Conservation (phyloP, 2,329 filamentous ascomycete genomes). For the Xylariaceae sp. region DNA sequence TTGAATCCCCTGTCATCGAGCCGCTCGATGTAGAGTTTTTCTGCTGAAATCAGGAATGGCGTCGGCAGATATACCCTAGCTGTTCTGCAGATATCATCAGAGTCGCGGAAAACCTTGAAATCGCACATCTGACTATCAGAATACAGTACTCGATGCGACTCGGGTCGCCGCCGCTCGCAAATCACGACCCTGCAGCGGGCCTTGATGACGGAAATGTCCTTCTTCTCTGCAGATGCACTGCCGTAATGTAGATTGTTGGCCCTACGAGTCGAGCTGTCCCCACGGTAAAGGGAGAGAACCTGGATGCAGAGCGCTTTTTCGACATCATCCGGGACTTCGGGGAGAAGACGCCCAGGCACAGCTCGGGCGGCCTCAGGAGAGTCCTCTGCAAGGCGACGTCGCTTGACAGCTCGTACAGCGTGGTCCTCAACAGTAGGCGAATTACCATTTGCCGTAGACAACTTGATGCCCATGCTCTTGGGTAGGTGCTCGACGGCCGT, state of each 20-base stretch:
- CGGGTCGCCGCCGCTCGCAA: slow-evolving; percentile 31
- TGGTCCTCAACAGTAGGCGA: slow-evolving; percentile 36
- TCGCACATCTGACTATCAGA: slow-evolving; percentile 52
- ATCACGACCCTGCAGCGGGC: slow-evolving; percentile 43
- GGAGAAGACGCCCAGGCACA: slow-evolving; percentile 23
- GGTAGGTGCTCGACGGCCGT: slow-evolving; percentile 40
- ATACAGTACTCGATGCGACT: slow-evolving; percentile 41
- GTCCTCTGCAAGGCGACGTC: slow-evolving; percentile 43
- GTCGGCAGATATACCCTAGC: slow-evolving; percentile 44
- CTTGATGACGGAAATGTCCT: slow-evolving; percentile 34
- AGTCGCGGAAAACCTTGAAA: slow-evolving; percentile 46
- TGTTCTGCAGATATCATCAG: slow-evolving; percentile 41
- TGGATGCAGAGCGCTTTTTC: slow-evolving; percentile 47
- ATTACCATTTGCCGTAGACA: slow-evolving; percentile 37
- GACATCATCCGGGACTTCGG: slow-evolving; percentile 26
- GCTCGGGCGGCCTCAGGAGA: slow-evolving; percentile 32
- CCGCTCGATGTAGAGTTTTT: slow-evolving; percentile 46
- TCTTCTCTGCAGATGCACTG: slow-evolving; percentile 32
- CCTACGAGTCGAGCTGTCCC: slow-evolving; percentile 40
- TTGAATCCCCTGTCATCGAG: slow-evolving; percentile 44
- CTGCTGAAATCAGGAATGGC: slow-evolving; percentile 49
- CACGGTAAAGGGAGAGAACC: slow-evolving; percentile 48
- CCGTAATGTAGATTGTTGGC: slow-evolving; percentile 35
- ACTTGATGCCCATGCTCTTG: slow-evolving; percentile 43
- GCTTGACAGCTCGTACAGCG: slow-evolving; percentile 42